phyloP scores from a whole-genome alignment of 345 rosid genomes.

The Trapa incisa region DNA sequence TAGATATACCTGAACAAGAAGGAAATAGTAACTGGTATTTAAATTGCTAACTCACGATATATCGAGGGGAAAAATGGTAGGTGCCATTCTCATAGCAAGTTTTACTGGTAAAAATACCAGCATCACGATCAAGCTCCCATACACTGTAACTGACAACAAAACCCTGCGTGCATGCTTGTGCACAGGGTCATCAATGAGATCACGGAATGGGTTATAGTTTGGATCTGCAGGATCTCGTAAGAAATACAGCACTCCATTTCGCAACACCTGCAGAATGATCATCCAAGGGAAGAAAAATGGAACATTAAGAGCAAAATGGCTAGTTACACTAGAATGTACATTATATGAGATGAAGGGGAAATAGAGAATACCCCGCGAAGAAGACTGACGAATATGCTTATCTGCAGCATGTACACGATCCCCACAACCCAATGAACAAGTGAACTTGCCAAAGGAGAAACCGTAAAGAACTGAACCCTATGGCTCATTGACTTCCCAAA shows the following conservation, averaged over 20 bases:
- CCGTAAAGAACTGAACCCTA: conserved; percentile 66
- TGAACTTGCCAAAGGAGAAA: conserved; percentile 90
- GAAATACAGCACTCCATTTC: conserved; percentile 85
- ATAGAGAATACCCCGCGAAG: conserved; percentile 77
- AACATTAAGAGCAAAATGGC: background rate
- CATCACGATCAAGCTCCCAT: conserved; percentile 97
- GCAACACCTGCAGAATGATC: conserved; percentile 58
- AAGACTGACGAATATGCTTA: conserved; percentile 97
- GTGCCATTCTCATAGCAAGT: conserved; percentile 85
- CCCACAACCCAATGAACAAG: conserved; percentile 97
- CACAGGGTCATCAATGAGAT: conserved; percentile 95
- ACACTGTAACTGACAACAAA: conserved; percentile 82
- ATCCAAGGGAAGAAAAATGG: background rate
- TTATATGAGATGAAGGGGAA: background rate
- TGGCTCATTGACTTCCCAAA: conserved; percentile 92
- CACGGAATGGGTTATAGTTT: conserved; percentile 95
- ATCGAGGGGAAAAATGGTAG: conserved; percentile 85
- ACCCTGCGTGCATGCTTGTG: conserved; percentile 96
- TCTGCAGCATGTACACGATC: conserved; percentile 88
- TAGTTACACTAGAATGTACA: background rate
- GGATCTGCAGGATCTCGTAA: conserved; percentile 99
- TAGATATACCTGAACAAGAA: background rate
- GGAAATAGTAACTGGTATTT: background rate
- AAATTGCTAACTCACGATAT: conserved; percentile 53
- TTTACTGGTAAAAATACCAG: conserved; percentile 94